Base-by-base conservation (phyloP, 257 asterid genomes). In the Solanum rostratum region DNA sequence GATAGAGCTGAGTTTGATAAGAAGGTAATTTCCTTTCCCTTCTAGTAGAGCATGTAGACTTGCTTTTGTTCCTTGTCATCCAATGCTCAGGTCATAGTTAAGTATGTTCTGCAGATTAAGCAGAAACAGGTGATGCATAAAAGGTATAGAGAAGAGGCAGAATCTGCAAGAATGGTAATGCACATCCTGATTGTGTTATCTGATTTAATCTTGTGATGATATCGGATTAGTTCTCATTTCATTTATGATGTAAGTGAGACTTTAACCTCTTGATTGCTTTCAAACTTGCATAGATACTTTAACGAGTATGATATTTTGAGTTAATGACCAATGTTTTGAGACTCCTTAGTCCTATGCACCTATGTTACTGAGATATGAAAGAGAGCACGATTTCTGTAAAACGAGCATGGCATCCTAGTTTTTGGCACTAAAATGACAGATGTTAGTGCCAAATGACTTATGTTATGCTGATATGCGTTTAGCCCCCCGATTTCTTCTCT, bases 141-240 rank as follows among this genome's bases (percentile, higher is more conserved):
- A 91, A 91, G 98, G 88, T 92, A 95, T 84, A 88, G 98, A 87
- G 98, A 96, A 65, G 99, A 96, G 87, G 92, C 98, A 74, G 99
- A 96, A 83, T 90, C 98, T 85, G 97, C 90, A 81, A 93, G 80
- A 87, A 92, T 91, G 99, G 99, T 94, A 88, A 63, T 45, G 76
- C 33, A 54, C 60, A 18, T n/a, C 41, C 3, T 16, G 13, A 24
- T 50, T 30, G 0, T 24, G 68, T 55, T 33, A 54, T 50, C 9
- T 60, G 49, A 24, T 33, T 4, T 33, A 54, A 20, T 37, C 12
- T 15, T 59, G 39, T 22, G 19, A 81, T 3, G 63, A 81, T 43
- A 22, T 81, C 0, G 16, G n/a, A 10, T 18, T 12, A 79, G 53
- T 50, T 49, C 59, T 60, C 7, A 5, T 81, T 63, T 27, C 70